phyloP scores from a whole-genome alignment of 1,284 basidiomycete genomes.

The Coniferiporia weirii region DNA sequence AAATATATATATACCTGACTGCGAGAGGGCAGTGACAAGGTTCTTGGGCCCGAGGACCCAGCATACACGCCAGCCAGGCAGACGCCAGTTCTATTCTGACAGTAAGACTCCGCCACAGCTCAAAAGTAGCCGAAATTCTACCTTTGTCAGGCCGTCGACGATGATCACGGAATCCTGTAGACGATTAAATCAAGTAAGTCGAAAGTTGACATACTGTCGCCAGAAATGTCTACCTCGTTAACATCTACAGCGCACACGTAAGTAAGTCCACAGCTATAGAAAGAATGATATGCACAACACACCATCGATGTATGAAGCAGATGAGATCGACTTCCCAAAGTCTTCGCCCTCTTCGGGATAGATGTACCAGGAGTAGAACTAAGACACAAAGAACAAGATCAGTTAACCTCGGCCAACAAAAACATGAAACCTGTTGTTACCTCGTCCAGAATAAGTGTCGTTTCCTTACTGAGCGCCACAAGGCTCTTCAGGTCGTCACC shows the following conservation, averaged over 20 bases:
- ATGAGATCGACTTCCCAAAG: conserved; percentile 74
- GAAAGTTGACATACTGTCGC: too few species aligned
- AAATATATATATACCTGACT: conserved; percentile 52
- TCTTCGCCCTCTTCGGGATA: conserved; percentile 77
- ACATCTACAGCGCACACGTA: conserved; percentile 47
- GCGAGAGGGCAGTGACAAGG: conserved; percentile 79
- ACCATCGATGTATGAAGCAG: conserved; percentile 73
- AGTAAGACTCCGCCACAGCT: conserved; percentile 8
- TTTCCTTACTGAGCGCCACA: conserved; percentile 66
- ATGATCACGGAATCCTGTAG: conserved; percentile 71
- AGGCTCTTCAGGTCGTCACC: conserved; percentile 80
- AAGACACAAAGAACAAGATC: neutral
- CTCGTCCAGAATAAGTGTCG: conserved; percentile 86
- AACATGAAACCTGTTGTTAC: conserved; percentile 33
- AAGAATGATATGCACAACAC: conserved; percentile 7
- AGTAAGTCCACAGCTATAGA: neutral
- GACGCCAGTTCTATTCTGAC: conserved; percentile 68
- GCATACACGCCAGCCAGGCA: conserved; percentile 90
- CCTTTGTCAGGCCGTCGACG: conserved; percentile 92
- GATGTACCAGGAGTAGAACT: conserved; percentile 92
- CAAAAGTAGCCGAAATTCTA: conserved; percentile 25
- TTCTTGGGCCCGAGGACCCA: conserved; percentile 97
- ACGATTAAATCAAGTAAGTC: conserved; percentile 1
- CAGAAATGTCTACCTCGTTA: conserved; percentile 45
- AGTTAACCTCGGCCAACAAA: neutral